phyloP scores from a whole-genome alignment of 2,329 filamentous ascomycete species.

The Coniochaeta sp. region DNA sequence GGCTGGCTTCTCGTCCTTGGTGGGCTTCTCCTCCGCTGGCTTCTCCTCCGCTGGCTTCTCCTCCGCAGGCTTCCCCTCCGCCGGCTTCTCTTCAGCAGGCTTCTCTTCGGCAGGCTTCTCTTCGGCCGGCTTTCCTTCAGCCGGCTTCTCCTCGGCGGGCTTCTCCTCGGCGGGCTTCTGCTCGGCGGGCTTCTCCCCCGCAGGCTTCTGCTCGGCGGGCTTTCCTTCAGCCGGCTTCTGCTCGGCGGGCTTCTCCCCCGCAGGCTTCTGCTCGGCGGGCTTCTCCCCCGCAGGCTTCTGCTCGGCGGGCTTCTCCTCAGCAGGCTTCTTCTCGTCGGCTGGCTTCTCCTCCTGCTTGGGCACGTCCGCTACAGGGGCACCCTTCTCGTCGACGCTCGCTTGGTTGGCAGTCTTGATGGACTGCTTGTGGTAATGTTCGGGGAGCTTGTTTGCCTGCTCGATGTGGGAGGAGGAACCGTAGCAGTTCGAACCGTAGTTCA shows the following conservation, averaged over 20 bases:
- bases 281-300: not conserved
- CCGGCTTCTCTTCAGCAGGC: too few relatives aligned
- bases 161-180: too few relatives aligned
- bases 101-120: not conserved
- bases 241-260: not conserved
- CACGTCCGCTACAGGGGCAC: too few relatives aligned
- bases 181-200: not conserved
- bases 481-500: not conserved
- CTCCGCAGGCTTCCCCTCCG: not conserved
- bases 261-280: not conserved
- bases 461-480: not conserved
- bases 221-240: not conserved
- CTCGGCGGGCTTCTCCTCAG: not conserved
- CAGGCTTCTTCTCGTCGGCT: not conserved
- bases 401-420: too few relatives aligned
- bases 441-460: not conserved
- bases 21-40: not conserved
- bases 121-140: too few relatives aligned
- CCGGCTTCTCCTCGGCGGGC: too few relatives aligned
- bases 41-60: too few relatives aligned
- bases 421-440: too few relatives aligned
- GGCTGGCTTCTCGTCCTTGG: not conserved
- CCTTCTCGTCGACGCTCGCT: too few relatives aligned
- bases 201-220: not conserved
- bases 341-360: not conserved